Conservation (phyloP, 805 yeast species). For the Wickerhamiella azyma region DNA sequence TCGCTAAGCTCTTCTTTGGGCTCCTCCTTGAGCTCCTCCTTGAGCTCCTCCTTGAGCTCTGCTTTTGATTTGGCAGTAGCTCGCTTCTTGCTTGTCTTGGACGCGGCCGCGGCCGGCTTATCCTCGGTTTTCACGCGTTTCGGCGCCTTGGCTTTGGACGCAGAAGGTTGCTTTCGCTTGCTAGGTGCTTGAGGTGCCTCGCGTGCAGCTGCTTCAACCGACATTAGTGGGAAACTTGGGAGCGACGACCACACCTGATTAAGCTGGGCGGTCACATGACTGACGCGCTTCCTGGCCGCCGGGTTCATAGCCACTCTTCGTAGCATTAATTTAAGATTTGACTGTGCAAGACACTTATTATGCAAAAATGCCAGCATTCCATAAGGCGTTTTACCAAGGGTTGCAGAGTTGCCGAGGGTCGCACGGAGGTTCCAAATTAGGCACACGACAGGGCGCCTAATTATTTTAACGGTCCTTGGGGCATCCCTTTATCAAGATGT, state of each 20-base stretch:
- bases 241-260: neutral
- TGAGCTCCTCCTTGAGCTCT: neutral
- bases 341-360: no score
- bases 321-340: no score
- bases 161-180: neutral
- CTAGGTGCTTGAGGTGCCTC: neutral
- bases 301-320: no score
- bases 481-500: no score
- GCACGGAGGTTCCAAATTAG: no score
- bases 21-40: slow-evolving; percentile 11
- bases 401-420: no score
- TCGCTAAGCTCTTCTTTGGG: slow-evolving; percentile 14
- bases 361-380: no score
- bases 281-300: no score
- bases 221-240: neutral
- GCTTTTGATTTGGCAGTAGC: neutral
- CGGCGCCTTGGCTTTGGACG: neutral
- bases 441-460: no score
- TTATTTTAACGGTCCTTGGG: no score
- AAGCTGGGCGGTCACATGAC: neutral
- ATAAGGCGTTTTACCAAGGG: no score
- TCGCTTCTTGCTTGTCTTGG: neutral
- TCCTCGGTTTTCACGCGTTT: no score
- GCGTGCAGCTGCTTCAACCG: neutral
- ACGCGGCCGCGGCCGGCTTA: neutral